Conservation (phyloP, 495 filamentous ascomycete species). For the Neurospora sp. region DNA sequence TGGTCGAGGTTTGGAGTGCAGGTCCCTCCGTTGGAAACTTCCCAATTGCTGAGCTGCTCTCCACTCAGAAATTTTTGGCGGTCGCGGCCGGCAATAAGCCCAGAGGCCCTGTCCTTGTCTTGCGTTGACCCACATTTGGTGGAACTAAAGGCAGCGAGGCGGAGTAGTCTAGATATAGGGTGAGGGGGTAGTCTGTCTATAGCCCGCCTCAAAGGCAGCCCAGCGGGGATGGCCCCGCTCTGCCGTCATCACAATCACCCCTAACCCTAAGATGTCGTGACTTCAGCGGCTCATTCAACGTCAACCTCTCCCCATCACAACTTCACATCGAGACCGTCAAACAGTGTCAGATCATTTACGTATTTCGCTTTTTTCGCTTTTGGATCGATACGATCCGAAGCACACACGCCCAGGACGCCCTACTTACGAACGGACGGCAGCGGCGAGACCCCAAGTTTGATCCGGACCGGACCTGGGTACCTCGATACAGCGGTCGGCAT, state of each 20-base stretch:
- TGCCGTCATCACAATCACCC: not conserved
- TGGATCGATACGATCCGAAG: not conserved
- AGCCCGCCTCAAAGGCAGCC: too few relatives aligned
- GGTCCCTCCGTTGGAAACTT: slow-evolving; percentile 2
- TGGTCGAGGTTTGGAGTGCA: not conserved
- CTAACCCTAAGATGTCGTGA: not conserved
- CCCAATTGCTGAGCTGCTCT: not conserved
- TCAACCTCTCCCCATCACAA: not conserved
- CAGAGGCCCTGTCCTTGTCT: not conserved
- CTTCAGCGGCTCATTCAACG: not conserved
- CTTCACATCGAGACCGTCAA: not conserved
- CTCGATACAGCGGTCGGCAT: not conserved
- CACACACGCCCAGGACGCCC: too few relatives aligned
- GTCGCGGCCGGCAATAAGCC: slow-evolving; percentile 14
- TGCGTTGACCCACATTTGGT: accelerated
- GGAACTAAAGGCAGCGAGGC: not conserved
- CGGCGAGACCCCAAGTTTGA: not conserved
- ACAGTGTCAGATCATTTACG: not conserved
- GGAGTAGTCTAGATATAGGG: too few relatives aligned
- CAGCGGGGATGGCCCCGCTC: not conserved
- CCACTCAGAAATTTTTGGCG: slow-evolving; percentile 29
- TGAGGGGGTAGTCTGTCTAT: too few relatives aligned
- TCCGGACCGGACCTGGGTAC: not conserved
- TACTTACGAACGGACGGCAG: not conserved
- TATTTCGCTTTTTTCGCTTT: not conserved